Conservation (phyloP, 495 filamentous ascomycete species). For the Aspergillus nanangensis region DNA sequence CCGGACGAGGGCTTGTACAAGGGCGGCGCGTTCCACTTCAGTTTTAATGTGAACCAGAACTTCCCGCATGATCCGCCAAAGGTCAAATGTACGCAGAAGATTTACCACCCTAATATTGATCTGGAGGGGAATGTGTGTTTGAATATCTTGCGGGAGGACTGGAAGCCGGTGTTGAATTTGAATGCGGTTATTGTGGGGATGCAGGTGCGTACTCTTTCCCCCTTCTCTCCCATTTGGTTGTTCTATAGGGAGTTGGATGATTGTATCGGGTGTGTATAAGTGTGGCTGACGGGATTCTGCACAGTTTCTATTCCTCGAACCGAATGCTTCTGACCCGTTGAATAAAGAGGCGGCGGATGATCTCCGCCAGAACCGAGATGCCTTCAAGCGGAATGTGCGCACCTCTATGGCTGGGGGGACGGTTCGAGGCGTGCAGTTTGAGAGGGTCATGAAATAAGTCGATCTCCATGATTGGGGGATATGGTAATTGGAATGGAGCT, state of each 20-base stretch:
- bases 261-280: background rate
- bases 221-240: conserved; percentile 2
- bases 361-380: conserved; percentile 74
- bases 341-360: conserved; percentile 98
- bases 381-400: conserved; percentile 88
- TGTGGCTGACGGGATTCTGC: conserved; percentile 2
- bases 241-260: background rate
- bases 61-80: conserved; percentile 98
- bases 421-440: conserved; percentile 69
- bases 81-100: conserved; percentile 96
- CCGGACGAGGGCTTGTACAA: conserved; percentile 99
- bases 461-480: too few relatives aligned
- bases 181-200: conserved; percentile 95
- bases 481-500: too few relatives aligned
- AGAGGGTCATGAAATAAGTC: conserved; percentile 57
- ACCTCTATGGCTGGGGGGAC: conserved; percentile 73
- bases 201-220: conserved; percentile 51
- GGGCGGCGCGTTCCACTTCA: conserved; percentile 83
- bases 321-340: conserved; percentile 92
- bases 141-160: conserved; percentile 96
- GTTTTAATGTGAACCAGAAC: conserved; percentile 85
- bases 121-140: conserved; percentile 96
- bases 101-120: conserved; percentile 99
- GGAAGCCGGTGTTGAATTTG: conserved; percentile 96
- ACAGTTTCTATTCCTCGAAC: conserved; percentile 95